These are phyloP conservation scores for Epichloe glyceriae DNA, from an alignment of 2,329 filamentous ascomycete genomes.

Conservation along the genomic window DNA sequence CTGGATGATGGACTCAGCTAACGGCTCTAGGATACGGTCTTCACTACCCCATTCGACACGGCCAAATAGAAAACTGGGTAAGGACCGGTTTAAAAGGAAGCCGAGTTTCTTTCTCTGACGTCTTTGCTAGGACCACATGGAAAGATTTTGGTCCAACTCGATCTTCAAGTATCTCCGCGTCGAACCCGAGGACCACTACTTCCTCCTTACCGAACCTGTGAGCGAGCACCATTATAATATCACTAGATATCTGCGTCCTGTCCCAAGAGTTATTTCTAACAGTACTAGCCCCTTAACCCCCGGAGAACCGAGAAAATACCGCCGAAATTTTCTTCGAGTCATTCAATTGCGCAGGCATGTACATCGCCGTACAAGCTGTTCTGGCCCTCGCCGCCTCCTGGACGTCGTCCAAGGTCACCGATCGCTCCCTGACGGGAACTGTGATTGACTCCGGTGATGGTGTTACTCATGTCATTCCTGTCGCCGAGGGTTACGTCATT, in stretches of 20 bases:
- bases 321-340: slow-evolving; percentile 99
- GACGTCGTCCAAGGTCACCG: slow-evolving; percentile 96
- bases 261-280: background rate
- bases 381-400: slow-evolving; percentile 92
- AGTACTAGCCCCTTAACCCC: slow-evolving; percentile 78
- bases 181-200: slow-evolving; percentile 97
- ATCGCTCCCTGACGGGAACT: slow-evolving; percentile 89
- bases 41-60: slow-evolving; percentile 95
- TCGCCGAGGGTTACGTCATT: slow-evolving; percentile 97
- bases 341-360: slow-evolving; percentile 97
- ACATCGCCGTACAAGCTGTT: slow-evolving; percentile 96
- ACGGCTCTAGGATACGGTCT: slow-evolving; percentile 64
- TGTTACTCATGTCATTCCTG: slow-evolving; percentile 97
- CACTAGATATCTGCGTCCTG: background rate
- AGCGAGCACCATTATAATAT: slow-evolving; percentile 27
- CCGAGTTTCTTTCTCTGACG: slow-evolving; percentile 15
- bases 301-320: slow-evolving; percentile 97
- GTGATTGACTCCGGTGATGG: slow-evolving; percentile 98
- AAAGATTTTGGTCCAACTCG: slow-evolving; percentile 99
- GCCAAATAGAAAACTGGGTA: slow-evolving; percentile 98
- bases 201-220: slow-evolving; percentile 93
- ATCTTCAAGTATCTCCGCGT: slow-evolving; percentile 99
- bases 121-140: slow-evolving; percentile 78
- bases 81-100: slow-evolving; percentile 13
- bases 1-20: slow-evolving; percentile 6